Evolutionary conservation across 106 monocot species (phyloP), one percentile per base, ranked within the genome.

Genomic region (Xerophyta viscosa): DNA sequence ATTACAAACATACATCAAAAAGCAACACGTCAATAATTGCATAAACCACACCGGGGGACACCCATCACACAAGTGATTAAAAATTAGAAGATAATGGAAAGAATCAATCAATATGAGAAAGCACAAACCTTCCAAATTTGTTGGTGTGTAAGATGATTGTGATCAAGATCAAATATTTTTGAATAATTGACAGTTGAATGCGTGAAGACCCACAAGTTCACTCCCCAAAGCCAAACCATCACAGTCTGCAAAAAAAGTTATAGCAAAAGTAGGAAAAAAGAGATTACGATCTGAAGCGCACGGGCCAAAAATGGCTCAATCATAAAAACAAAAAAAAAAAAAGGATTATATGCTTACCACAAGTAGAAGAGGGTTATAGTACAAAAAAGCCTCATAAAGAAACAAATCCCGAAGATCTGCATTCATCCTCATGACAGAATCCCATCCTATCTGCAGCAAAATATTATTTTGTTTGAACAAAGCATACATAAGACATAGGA

Each of bases 341-440:
- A 6, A 26, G 1, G 21, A 44, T 8, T 2, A 6, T 29, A 23
- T 20, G 68, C 94, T 61, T 43, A 88, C 94, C 63, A 84, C 65
- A 60, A 94, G 88, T 47, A 94, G 81, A 59, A 94, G 88, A 59
- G 94, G 94, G 42, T 94, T 94, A 49, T 81, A 88, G 65, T 94
- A 94, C 51, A 94, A 70, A 56, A 94, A 94, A 29, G 72, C 84
- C 64, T 94, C 94, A 27, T 94, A 94, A 29, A 94, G 69, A 84
- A 94, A 94, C 46, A 94, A 71, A 81, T 88, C 75, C 54, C 75
- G 71, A 41, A 84, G 77, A 55, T 84, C 68, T 48, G 68, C 68
- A 68, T 64, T 78, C 94, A 94, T 94, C 71, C 88, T 74, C 94
- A 94, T 94, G 39, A 81, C 94, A 64, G 94, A 88, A 41, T 84